phyloP scores from a whole-genome alignment of 495 filamentous ascomycete genomes.

The Aspergillus nidulans region DNA sequence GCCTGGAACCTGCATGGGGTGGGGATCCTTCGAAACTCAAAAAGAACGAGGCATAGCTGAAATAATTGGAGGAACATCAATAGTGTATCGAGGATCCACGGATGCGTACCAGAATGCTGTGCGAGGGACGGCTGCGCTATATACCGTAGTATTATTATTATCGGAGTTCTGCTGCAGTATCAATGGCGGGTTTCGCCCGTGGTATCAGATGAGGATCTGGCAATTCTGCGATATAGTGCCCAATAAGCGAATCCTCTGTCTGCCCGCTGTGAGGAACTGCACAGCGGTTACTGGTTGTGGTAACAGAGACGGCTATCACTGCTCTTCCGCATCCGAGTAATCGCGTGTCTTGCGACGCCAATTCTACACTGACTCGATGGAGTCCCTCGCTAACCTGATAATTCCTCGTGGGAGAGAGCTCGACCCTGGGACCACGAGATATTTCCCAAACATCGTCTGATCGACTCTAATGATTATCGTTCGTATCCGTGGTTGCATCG shows the following conservation, averaged over 20 bases:
- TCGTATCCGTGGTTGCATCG: background rate
- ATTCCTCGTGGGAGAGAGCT: background rate
- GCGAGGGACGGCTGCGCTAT: background rate
- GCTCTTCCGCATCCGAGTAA: background rate
- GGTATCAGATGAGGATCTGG: background rate
- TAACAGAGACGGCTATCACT: background rate
- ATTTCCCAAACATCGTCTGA: background rate
- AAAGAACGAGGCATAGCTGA: background rate
- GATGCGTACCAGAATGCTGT: background rate
- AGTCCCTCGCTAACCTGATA: background rate
- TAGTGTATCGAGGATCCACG: background rate
- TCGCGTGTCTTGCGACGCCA: background rate
- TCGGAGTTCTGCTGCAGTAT: background rate
- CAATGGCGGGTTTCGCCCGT: background rate
- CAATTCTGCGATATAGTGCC: background rate
- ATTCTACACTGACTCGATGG: background rate
- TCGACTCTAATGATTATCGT: background rate
- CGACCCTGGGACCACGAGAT: background rate
- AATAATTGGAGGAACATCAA: conserved; percentile 2
- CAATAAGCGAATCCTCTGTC: background rate
- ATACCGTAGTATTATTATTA: no score
- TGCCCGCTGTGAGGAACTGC: background rate
- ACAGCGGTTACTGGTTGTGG: background rate
- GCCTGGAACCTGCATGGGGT: background rate
- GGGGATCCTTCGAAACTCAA: background rate